Base-by-base conservation (phyloP, 805 yeast genomes). In the Torulaspora microellipsoides region DNA sequence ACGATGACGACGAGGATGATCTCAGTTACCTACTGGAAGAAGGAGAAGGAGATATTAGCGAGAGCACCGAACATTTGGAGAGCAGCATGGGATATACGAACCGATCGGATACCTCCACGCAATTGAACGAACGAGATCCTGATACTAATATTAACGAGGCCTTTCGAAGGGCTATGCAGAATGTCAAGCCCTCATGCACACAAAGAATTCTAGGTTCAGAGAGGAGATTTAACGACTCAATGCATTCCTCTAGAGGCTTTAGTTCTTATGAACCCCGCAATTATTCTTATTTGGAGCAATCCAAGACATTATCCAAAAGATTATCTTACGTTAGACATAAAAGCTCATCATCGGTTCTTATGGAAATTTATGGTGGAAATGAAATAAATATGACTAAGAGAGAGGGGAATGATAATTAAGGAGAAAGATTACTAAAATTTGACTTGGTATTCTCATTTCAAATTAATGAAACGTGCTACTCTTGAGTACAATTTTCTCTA, bases 21-120 rank as follows among this genome's bases (percentile, higher is more conserved):
- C 43, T 61, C 25, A 54, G 52, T 27, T 59, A 59, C 36, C 37
- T 59, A 14, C 38, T 61, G 9, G 53, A 46, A 3, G 58, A 56
- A 10, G 43, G 33, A 12, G 43, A 47, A 17, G 48, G 38, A 34
- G 45, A 40, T 20, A 20, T 20, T 6, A 20, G 25, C 25, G 8
- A 20, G 8, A 7, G 25, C 25, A 6, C 25, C 25, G 25, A 20
- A 20, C 25, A 7, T 2, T 20, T 20, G 8, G 25, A 20, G 25
- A 20, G 25, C 8, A 20, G 25, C 8, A 20, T 6, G 7, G 25
- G 25, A 2, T 20, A 4, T 20, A 20, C 25, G 25, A 20, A 20
- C 25, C 25, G 25, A 20, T 20, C 25, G 2, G 25, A 20, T 20
- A 31, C 13, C 6, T 10, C 29, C 34, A 36, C 30, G 15, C 29